These are phyloP conservation scores for Niebla homalea DNA, from an alignment of 495 filamentous ascomycete genomes.

Conservation along the genomic window DNA sequence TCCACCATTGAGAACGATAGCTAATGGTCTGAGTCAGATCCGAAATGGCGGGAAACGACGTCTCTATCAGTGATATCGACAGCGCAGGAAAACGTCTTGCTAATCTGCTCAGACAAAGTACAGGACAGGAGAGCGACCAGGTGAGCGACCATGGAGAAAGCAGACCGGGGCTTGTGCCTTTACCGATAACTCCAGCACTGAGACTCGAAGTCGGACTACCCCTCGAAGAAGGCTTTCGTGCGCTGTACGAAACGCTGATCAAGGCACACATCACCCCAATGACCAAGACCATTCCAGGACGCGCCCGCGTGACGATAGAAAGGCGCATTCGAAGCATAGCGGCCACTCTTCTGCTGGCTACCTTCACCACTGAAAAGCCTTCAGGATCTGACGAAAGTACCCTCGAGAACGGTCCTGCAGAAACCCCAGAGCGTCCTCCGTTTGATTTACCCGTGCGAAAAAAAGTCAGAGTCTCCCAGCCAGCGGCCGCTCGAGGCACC, in stretches of 20 bases:
- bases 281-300: slow-evolving; percentile 23
- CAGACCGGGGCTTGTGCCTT: neutral
- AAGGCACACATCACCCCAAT: slow-evolving; percentile 29
- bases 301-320: slow-evolving; percentile 30
- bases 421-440: neutral
- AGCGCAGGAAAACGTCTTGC: neutral
- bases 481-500: no score
- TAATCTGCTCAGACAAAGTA: slow-evolving; percentile 3
- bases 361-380: slow-evolving; percentile 1
- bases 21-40: neutral
- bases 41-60: neutral
- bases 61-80: slow-evolving; percentile 6
- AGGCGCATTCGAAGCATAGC: slow-evolving; percentile 28
- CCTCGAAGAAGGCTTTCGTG: neutral
- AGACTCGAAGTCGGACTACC: neutral
- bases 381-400: neutral
- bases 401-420: neutral
- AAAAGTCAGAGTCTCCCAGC: neutral
- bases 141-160: neutral
- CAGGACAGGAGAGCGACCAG: neutral
- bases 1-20: neutral
- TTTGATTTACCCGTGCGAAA: neutral
- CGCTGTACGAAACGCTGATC: slow-evolving; percentile 28
- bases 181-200: neutral
- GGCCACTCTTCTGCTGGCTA: slow-evolving; percentile 28